Evolutionary conservation across 257 asterid genomes (phyloP).

Genomic region (Orobanche coerulescens): DNA sequence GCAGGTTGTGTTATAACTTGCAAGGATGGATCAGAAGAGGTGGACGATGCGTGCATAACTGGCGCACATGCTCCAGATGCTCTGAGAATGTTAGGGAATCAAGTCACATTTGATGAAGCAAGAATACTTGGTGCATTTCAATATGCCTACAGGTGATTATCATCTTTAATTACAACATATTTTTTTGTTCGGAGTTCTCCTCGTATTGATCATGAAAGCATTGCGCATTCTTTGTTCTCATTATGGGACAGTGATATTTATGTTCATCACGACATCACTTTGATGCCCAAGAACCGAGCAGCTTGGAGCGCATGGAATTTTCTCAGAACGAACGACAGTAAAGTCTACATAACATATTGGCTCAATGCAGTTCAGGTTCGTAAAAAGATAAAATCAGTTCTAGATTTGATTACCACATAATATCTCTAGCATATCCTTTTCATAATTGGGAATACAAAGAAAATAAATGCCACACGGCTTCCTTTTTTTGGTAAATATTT

Average conservation of each 20-base stretch:
- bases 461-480: background rate
- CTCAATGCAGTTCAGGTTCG: conserved; percentile 67
- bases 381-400: background rate
- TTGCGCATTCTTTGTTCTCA: no score
- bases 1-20: conserved; percentile 46
- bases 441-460: background rate
- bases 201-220: no score
- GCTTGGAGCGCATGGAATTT: conserved; percentile 84
- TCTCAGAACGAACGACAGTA: conserved; percentile 42
- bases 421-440: background rate
- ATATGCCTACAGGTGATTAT: conserved; percentile 50
- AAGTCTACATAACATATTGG: conserved; percentile 67
- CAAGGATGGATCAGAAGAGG: conserved; percentile 37
- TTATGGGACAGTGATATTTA: conserved; percentile 50
- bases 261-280: conserved; percentile 54
- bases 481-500: background rate
- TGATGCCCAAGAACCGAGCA: conserved; percentile 63
- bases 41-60: conserved; percentile 47
- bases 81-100: conserved; percentile 42
- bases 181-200: no score
- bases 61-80: conserved; percentile 73
- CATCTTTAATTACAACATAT: background rate
- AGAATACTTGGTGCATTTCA: conserved; percentile 69
- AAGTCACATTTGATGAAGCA: conserved; percentile 47
- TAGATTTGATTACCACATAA: background rate